A percentile compares a stretch with the other conserved stretches of the same genome.
Evolutionary conservation across 2,329 filamentous ascomycete species (phyloP).

Genomic region (Fusarium tuaranense): DNA sequence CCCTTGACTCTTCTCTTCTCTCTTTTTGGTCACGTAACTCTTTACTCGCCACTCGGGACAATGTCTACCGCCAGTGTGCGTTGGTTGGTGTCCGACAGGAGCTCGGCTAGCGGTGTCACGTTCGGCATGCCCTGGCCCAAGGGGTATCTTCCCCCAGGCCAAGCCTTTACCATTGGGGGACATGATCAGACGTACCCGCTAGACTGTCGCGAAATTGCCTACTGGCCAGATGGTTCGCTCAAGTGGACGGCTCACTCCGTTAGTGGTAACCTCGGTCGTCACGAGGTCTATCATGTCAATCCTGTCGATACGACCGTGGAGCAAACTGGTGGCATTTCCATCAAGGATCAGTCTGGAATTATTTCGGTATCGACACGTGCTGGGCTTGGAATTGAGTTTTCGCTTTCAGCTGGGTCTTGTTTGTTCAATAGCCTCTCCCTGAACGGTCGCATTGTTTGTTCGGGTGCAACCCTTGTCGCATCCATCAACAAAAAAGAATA

Average conservation of each 20-base stretch:
- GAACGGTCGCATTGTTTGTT: not conserved
- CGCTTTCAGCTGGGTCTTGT: not conserved
- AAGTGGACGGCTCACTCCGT: constrained; percentile 72
- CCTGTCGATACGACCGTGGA: constrained; percentile 5
- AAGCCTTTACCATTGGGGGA: constrained; percentile 23
- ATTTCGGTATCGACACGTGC: constrained; percentile 4
- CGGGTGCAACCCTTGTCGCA: constrained; percentile 26
- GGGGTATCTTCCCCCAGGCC: constrained; percentile 22
- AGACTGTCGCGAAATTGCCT: constrained; percentile 32
- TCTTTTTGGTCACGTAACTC: not conserved
- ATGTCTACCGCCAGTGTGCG: constrained; percentile 21
- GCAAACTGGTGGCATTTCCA: not conserved
- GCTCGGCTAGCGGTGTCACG: constrained; percentile 21
- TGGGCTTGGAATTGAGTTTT: constrained; percentile 19
- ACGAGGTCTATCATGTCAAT: constrained; percentile 55
- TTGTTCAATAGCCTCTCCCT: constrained; percentile 19
- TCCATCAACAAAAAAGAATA: constrained; percentile 28
- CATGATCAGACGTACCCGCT: constrained; percentile 7
- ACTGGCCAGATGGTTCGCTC: constrained; percentile 68
- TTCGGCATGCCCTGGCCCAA: constrained; percentile 36
- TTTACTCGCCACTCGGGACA: not conserved
- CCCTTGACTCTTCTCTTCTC: not conserved
- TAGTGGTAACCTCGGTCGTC: constrained; percentile 52
- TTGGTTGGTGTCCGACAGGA: constrained; percentile 14
- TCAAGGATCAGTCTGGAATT: not conserved